These are phyloP conservation scores for Diphasiastrum complanatum DNA, from an alignment of 83 land plant species.

Conservation along the genomic window DNA sequence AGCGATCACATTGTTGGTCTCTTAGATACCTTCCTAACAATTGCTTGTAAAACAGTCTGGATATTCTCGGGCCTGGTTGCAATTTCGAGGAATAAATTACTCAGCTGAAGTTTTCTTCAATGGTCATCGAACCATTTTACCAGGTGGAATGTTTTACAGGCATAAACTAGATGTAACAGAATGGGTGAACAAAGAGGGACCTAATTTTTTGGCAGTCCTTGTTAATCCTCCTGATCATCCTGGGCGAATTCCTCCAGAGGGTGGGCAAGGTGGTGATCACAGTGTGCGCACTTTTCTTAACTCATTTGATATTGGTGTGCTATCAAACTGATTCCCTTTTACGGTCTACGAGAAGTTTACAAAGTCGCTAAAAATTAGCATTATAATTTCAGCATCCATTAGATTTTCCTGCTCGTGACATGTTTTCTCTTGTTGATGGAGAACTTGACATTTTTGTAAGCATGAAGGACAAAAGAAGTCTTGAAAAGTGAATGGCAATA, in stretches of 20 bases:
- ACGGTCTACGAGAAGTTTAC: no score
- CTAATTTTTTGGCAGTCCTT: slow-evolving; percentile 72
- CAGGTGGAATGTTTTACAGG: slow-evolving; percentile 87
- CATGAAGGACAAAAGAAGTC: no score
- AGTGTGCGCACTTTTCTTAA: slow-evolving; percentile 34
- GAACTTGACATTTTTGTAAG: no score
- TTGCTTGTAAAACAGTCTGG: slow-evolving; percentile 35
- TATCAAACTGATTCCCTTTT: no score
- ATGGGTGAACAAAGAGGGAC: slow-evolving; percentile 47
- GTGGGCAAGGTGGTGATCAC: slow-evolving; percentile 99
- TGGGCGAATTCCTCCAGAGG: slow-evolving; percentile 77
- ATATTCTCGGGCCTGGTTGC: slow-evolving; percentile 60
- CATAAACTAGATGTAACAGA: slow-evolving; percentile 79
- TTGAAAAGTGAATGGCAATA: no score
- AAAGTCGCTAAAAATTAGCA: no score
- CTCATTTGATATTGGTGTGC: not conserved
- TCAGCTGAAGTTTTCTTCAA: slow-evolving; percentile 81
- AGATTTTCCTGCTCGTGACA: no score
- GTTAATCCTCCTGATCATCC: slow-evolving; percentile 98
- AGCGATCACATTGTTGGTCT: not conserved
- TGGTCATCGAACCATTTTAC: slow-evolving; percentile 62
- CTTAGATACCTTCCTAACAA: not conserved
- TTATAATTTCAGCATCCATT: no score
- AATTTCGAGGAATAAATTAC: slow-evolving; percentile 86
- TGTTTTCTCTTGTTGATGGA: no score